Conservation (phyloP, 2,329 filamentous ascomycete genomes). For the Trichoderma sp. region DNA sequence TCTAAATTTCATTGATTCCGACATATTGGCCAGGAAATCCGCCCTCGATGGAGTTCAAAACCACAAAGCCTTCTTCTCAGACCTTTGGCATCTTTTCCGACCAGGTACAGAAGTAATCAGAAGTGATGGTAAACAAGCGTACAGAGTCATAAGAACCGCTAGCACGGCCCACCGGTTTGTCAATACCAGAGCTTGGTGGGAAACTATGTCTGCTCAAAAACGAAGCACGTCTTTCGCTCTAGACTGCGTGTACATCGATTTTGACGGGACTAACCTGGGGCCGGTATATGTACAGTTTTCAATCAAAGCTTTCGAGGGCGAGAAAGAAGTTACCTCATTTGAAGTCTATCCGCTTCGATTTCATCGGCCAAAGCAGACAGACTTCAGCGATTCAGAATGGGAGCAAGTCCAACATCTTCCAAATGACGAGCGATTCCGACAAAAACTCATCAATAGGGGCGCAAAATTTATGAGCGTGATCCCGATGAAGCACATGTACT, state of each 20-base stretch:
- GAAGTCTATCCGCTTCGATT: constrained; percentile 28
- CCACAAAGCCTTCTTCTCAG: constrained; percentile 21
- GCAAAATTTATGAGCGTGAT: constrained; percentile 24
- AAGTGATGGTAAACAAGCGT: constrained; percentile 24
- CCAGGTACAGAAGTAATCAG: constrained; percentile 26
- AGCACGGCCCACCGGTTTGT: constrained; percentile 3
- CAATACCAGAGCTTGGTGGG: neutral
- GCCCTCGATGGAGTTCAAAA: neutral
- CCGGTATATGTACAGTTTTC: constrained; percentile 26
- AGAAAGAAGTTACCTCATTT: constrained; percentile 25
- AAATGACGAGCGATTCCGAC: neutral
- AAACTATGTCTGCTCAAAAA: neutral
- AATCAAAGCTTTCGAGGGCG: constrained; percentile 28
- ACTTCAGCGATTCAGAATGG: neutral
- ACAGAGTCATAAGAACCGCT: constrained; percentile 23
- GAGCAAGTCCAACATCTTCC: neutral
- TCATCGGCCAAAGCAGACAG: neutral
- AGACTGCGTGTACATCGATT: constrained; percentile 29
- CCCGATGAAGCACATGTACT: constrained; percentile 29
- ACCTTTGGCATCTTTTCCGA: constrained; percentile 31
- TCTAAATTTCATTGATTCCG: constrained; percentile 4
- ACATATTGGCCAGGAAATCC: neutral
- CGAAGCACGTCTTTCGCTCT: constrained; percentile 11
- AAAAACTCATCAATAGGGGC: constrained; percentile 24
- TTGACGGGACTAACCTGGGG: constrained; percentile 31